phyloP scores from a whole-genome alignment of 805 yeast species.

The Ogataea corticis region DNA sequence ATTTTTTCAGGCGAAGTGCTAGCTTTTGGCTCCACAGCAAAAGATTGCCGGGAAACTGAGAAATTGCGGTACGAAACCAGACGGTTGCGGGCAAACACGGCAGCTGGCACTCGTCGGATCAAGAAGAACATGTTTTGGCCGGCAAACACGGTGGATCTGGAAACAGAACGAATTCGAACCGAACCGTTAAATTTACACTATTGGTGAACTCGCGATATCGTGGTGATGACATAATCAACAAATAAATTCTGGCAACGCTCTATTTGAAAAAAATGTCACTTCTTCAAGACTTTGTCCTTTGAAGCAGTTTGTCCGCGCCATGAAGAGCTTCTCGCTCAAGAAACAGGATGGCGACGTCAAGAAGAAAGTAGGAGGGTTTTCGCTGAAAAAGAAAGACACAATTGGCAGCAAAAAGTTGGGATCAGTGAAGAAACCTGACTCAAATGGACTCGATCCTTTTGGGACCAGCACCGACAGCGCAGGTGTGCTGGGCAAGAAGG shows the following conservation, averaged over 20 bases:
- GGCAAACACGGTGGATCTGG: background rate
- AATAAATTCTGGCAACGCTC: no score
- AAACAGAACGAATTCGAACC: background rate
- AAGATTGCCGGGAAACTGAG: no score
- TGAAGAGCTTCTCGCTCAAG: slow-evolving; percentile 43
- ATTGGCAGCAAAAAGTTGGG: slow-evolving; percentile 1
- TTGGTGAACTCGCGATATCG: no score
- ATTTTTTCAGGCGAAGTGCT: slow-evolving; percentile 9
- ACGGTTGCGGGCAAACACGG: no score
- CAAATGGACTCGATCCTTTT: background rate
- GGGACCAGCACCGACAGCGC: slow-evolving; percentile 7
- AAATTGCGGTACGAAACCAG: no score
- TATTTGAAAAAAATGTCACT: no score
- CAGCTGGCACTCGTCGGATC: slow-evolving; percentile 1
- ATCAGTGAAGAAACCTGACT: background rate
- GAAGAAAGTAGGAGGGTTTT: slow-evolving; percentile 34
- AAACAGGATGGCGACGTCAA: slow-evolving; percentile 21
- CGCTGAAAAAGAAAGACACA: slow-evolving; percentile 27
- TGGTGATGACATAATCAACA: no score
- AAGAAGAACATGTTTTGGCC: background rate
- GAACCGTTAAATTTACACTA: background rate
- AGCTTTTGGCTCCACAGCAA: background rate
- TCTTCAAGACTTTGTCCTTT: no score
- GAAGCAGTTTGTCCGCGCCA: no score
- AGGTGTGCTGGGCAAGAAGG: slow-evolving; percentile 16